These are phyloP conservation scores for Rhinocladiella mackenziei DNA, from an alignment of 2,329 filamentous ascomycete genomes.

Conservation along the genomic window DNA sequence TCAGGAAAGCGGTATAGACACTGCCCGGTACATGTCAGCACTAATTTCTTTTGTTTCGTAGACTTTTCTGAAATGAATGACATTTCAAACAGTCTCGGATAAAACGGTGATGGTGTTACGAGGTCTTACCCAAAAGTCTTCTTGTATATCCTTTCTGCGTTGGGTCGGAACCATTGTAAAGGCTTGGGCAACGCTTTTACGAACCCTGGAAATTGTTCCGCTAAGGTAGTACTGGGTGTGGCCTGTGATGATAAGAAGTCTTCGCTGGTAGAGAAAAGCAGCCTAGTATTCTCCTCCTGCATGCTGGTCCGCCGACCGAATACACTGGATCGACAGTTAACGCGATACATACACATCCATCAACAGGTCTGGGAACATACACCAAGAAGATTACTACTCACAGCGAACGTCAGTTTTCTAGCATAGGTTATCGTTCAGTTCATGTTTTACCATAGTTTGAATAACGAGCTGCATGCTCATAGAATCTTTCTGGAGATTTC, in stretches of 20 bases:
- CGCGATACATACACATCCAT: background rate
- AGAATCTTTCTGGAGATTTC: slow-evolving; percentile 32
- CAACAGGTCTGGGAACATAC: background rate
- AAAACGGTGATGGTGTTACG: too few relatives aligned
- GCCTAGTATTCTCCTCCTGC: slow-evolving; percentile 26
- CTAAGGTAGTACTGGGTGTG: slow-evolving; percentile 37
- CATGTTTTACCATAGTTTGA: slow-evolving; percentile 38
- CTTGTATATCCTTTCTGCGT: slow-evolving; percentile 39
- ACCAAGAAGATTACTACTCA: slow-evolving; percentile 8
- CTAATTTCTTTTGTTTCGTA: too few relatives aligned
- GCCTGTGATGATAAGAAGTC: slow-evolving; percentile 35
- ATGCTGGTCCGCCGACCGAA: slow-evolving; percentile 48
- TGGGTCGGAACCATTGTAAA: slow-evolving; percentile 43
- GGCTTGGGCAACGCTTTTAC: slow-evolving; percentile 41
- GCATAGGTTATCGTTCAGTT: too few relatives aligned
- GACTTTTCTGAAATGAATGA: too few relatives aligned
- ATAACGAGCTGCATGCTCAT: slow-evolving; percentile 41
- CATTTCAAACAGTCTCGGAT: too few relatives aligned
- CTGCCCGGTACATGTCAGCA: too few relatives aligned
- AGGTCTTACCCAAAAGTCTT: slow-evolving; percentile 26
- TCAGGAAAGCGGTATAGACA: slow-evolving; percentile 11
- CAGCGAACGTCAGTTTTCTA: too few relatives aligned
- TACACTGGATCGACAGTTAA: slow-evolving; percentile 4
- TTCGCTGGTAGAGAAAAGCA: slow-evolving; percentile 38
- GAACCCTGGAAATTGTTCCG: slow-evolving; percentile 44